Conservation (phyloP, 805 yeast species). For the Saccharomycopsis schoenii region DNA sequence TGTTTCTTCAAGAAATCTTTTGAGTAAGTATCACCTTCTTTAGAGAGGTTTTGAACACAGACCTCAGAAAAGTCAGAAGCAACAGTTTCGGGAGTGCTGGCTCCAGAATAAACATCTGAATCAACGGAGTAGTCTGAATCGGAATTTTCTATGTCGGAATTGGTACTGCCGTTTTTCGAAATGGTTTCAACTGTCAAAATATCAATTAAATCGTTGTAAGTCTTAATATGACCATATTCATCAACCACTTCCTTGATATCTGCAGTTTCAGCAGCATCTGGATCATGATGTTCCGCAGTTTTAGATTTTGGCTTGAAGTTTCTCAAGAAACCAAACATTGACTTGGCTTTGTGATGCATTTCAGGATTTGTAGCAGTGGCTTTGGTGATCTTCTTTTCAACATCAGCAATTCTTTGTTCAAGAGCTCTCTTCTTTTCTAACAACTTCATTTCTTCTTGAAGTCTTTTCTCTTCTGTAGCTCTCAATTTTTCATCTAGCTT, state of each 20-base stretch:
- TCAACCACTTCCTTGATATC: background rate
- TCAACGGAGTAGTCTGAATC: constrained; percentile 3
- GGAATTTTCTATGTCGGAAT: background rate
- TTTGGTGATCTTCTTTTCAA: background rate
- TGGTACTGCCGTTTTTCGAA: background rate
- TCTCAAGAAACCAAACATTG: background rate
- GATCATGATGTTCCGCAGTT: background rate
- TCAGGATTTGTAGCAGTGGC: background rate
- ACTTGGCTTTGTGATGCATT: background rate
- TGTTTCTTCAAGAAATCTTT: constrained; percentile 7
- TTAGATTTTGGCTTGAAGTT: background rate
- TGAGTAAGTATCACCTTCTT: constrained; percentile 2
- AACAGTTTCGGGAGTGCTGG: constrained; percentile 10
- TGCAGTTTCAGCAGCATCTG: background rate
- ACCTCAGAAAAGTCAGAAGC: constrained; percentile 9
- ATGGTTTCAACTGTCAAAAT: constrained; percentile 9
- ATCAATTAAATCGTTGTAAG: constrained; percentile 9
- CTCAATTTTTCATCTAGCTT: constrained; percentile 40
- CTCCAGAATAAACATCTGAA: background rate
- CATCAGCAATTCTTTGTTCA: background rate
- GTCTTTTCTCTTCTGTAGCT: constrained; percentile 44
- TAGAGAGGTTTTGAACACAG: constrained; percentile 3
- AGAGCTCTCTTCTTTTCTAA: background rate
- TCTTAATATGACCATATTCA: constrained; percentile 8
- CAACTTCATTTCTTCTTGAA: constrained; percentile 25